Evolutionary conservation across 768 basidiomycete species (phyloP), one percentile per base, ranked within the genome.

Genomic region (Rhodocollybia butyracea): DNA sequence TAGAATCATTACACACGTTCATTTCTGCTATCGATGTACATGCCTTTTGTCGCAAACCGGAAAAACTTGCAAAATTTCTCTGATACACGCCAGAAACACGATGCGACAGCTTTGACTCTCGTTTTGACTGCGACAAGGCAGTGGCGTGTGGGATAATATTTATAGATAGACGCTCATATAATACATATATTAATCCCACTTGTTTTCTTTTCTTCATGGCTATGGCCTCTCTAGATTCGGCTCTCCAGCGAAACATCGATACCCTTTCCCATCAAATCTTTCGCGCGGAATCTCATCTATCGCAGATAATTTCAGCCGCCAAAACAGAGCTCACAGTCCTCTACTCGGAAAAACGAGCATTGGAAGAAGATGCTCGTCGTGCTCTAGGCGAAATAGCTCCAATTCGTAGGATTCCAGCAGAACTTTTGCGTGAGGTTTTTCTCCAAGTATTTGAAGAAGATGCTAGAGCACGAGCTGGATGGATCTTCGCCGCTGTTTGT

Each of bases 351-450:
- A 79, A 77, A 45, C 65, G 63, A 15, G 62, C 56, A 5, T 60
- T 89, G 21, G 78, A 86, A 63, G 71, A 79, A 26, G 73, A 73
- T 40, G 73, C 83, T 36, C 66, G 68, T 27, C 72, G 71, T 13
- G 46, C 31, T 48, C 30, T 31, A 6, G 32, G n/a, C 17, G 46
- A 36, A 21, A 75, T 91, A 55, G 81, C 89, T 11, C 88, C 88
- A 30, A 84, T 91, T 59, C 75, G 85, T 27, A 74, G 86, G 39
- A 74, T 92, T 24, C 89, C 89, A 1, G 70, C 78, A 34, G 90
- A 92, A 61, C 71, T 92, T n/a, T 75, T 91, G 47, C 76, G 85
- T 52, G 80, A 84, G 56, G 82, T 92, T 61, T 92, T 92, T 64
- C 64, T 82, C 58, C 80, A 81, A 70, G 79, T 78, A 61, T 90